phyloP scores from a whole-genome alignment of 768 basidiomycete genomes.

The Podaxis sp. region DNA sequence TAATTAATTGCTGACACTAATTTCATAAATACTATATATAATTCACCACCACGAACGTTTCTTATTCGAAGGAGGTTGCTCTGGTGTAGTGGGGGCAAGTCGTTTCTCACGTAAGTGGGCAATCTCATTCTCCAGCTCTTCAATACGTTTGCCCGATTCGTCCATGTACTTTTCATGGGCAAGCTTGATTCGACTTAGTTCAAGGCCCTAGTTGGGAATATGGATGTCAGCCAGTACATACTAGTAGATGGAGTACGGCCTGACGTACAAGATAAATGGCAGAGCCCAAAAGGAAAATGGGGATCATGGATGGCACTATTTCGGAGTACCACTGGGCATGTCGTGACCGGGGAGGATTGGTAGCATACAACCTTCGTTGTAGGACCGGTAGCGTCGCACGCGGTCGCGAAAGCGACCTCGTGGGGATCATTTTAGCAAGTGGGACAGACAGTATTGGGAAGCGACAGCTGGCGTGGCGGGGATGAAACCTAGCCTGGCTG shows the following conservation, averaged over 20 bases:
- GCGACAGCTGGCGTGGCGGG: not conserved
- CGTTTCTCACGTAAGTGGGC: constrained; percentile 30
- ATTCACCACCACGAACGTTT: constrained; percentile 17
- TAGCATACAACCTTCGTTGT: constrained; percentile 11
- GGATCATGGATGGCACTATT: constrained; percentile 73
- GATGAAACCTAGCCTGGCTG: not conserved
- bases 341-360: constrained; percentile 30
- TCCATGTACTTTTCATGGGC: constrained; percentile 70
- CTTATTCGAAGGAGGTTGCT: constrained; percentile 9
- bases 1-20: not conserved
- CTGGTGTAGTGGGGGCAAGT: not conserved
- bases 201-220: constrained; percentile 46
- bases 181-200: constrained; percentile 56
- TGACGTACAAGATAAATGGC: constrained; percentile 66
- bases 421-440: not conserved
- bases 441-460: not conserved
- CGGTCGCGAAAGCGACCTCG: not conserved
- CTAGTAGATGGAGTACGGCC: not conserved
- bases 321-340: constrained; percentile 69
- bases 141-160: constrained; percentile 51
- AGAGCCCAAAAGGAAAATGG: constrained; percentile 72
- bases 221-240: not conserved
- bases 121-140: constrained; percentile 57
- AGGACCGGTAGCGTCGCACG: constrained; percentile 10
- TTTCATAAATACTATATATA: not conserved